A percentile compares a stretch with the other conserved stretches of the same genome.
Evolutionary conservation across 768 basidiomycete genomes (phyloP).

Genomic region (Paxillus involutus): DNA sequence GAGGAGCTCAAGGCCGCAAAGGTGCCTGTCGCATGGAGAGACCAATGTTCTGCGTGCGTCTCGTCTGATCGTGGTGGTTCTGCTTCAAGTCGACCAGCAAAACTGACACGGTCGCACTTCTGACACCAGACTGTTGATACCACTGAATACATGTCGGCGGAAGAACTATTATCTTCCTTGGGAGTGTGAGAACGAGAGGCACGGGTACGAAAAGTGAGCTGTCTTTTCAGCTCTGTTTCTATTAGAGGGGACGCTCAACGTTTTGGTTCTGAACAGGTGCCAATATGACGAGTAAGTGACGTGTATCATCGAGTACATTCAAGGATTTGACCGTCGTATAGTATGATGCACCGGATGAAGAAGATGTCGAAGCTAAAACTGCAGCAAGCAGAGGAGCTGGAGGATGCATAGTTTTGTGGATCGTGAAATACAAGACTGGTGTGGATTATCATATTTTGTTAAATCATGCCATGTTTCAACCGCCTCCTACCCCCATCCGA

Average conservation of each 20-base stretch:
- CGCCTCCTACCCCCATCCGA: not conserved
- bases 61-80: not conserved
- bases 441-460: not conserved
- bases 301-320: not conserved
- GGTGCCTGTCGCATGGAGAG: conserved; percentile 84
- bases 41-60: conserved; percentile 88
- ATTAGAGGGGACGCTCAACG: not conserved
- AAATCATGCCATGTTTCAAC: not conserved
- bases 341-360: conserved; percentile 89
- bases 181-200: conserved; percentile 90
- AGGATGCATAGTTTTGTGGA: conserved; percentile 21
- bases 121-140: conserved; percentile 69
- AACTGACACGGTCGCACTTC: conserved; percentile 7
- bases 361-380: conserved; percentile 71
- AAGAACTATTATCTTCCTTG: conserved; percentile 81
- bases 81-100: not conserved
- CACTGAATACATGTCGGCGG: conserved; percentile 84
- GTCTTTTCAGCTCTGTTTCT: not conserved
- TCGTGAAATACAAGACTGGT: conserved; percentile 11
- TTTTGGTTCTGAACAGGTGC: conserved; percentile 51
- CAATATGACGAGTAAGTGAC: conserved; percentile 89
- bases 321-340: conserved; percentile 28
- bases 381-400: conserved; percentile 40
- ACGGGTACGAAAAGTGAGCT: conserved; percentile 81
- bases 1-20: conserved; percentile 71